Base-by-base conservation (phyloP, 257 asterid genomes). In the Primulina tabacum region DNA sequence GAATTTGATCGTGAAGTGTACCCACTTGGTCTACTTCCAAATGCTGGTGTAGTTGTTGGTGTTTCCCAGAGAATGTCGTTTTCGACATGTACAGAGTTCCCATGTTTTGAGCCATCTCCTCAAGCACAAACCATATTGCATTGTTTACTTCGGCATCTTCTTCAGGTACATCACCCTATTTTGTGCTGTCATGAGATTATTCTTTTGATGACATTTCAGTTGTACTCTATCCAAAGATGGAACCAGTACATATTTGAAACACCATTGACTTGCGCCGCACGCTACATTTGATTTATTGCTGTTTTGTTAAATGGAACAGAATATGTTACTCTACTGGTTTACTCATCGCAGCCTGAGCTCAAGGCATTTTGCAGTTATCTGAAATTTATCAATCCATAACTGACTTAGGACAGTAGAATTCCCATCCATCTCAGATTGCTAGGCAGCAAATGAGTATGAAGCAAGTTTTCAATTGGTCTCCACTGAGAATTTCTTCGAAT, bases 1-100 rank as follows among this genome's bases (percentile, higher is more conserved):
- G 99, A 94, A 79, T 94, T 94, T 80, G 99, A 94, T 79, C 96
- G 99, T 65, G 99, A 94, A 87, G 96, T 94, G 26, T 94, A 94
- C 75, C 97, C 99, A n/a, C 92, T 94, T 75, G 99, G 99, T 78
- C 81, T 94, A 65, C 97, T 94, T 81, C 97, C 99, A 53, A 89
- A 84, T 74, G 95, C 95, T 34, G 99, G 99, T 68, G 97, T 94
- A 62, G 97, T 94, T 66, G 99, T 94, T 79, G 99, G 99, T 65
- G 97, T 91, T 73, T 89, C 95, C 73, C 99, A 94, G 85, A 89
- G 97, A 86, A 85, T 94, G 96, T 94, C 99, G 55, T 91, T 91
- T 85, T 91, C 97, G 64, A 92, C 97, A 66, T 88, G 96, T 76
- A 91, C 97, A 16, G 99, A 94, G 87, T 94, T 94, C 81, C 99